phyloP scores from a whole-genome alignment of 2,329 filamentous ascomycete genomes.

The Claviceps maximensis region DNA sequence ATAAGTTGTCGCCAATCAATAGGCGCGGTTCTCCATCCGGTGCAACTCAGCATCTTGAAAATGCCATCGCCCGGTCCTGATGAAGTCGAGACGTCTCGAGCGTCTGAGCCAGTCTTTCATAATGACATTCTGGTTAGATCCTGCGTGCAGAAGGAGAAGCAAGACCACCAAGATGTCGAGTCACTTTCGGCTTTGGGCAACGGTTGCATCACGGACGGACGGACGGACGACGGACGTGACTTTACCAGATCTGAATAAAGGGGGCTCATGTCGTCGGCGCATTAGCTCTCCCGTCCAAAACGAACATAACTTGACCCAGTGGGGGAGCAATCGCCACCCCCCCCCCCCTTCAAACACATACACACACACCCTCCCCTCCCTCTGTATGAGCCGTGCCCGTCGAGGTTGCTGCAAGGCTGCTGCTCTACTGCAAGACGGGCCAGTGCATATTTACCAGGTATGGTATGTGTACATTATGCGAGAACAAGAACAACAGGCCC shows the following conservation, averaged over 20 bases:
- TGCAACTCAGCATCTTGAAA: neutral
- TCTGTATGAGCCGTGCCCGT: neutral
- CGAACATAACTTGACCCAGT: conserved; percentile 3
- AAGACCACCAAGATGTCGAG: neutral
- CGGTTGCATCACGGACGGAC: too few relatives aligned
- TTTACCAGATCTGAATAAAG: conserved; percentile 2
- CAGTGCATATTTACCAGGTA: conserved; percentile 1
- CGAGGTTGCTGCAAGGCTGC: neutral
- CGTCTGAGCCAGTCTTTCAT: neutral
- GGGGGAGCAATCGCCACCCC: neutral
- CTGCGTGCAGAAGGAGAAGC: neutral
- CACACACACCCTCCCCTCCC: neutral
- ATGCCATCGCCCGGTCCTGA: neutral
- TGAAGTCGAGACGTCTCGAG: neutral
- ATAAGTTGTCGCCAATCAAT: neutral
- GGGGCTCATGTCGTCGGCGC: conserved; percentile 4
- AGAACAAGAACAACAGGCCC: neutral
- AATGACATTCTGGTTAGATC: neutral
- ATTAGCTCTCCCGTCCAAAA: conserved; percentile 12
- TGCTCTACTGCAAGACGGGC: neutral
- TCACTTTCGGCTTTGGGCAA: neutral
- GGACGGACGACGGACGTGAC: neutral
- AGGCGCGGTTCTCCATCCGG: neutral
- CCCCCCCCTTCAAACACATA: too few relatives aligned
- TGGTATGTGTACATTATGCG: neutral